Evolutionary conservation across 2,329 filamentous ascomycete species (phyloP), one percentile per base, ranked within the genome.

Genomic region (Sordariomycetes sp.): DNA sequence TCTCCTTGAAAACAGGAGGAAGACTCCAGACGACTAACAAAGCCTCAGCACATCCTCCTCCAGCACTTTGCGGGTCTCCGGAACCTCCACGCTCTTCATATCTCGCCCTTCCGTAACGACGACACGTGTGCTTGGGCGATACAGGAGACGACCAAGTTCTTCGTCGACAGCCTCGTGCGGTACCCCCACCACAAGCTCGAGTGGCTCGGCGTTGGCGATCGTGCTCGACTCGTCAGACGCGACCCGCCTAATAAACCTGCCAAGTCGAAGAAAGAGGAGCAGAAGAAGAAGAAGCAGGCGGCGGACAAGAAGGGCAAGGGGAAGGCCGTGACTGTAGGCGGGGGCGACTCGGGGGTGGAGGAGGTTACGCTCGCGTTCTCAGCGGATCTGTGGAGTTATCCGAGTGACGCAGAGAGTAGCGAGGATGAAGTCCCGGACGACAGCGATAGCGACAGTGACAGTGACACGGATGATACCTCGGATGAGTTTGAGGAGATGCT

Each of bases 101-200:
- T 83, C 18, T 68, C 81, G 46, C 73, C 72, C 37, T 79, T 85
- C 60, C 75, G 79, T 20, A 78, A 76, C 60, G 78, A 81, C 35
- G 80, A 83, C 61, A 79, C 77, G 0, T 84, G 80, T 59, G 70
- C 77, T 16, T 81, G 76, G 71, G 77, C 83, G 8, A 76, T 80
- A 69, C 73, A 75, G 20, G 81, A 86, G 68, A 78, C 79, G 2
- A 74, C 78, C 48, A 75, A 74, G n/a, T 85, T 85, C 65, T 74
- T 82, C 32, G 73, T 83, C 11, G 83, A 86, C 65, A 80, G 74
- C 35, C 67, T 86, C 2, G 76, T 78, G 1, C 79, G 85, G 60
- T 74, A 79, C 59, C 79, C 79, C 0, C 65, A 77, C 11, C 70
- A 82, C 64, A 79, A 79, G 63, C 71, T 86, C 2, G 79, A 85